phyloP scores from a whole-genome alignment of 2,329 filamentous ascomycete species.

The Trichoderma aggressivum region DNA sequence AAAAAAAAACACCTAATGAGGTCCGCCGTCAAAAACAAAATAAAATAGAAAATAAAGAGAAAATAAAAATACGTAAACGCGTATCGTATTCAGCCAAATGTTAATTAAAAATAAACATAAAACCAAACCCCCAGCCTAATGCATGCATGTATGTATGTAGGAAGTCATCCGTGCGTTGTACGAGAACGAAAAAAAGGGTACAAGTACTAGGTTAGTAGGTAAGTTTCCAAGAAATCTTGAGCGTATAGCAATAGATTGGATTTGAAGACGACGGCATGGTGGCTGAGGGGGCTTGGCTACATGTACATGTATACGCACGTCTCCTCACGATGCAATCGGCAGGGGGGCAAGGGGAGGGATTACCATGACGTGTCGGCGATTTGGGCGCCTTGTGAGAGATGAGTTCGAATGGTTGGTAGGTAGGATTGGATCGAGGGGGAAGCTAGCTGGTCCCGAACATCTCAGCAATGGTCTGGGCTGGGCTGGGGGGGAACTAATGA shows the following conservation, averaged over 20 bases:
- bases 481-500: too few species aligned
- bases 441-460: too few species aligned
- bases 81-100: not conserved
- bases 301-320: not conserved
- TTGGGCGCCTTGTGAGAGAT: not conserved
- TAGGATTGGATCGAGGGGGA: not conserved
- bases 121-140: not conserved
- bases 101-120: not conserved
- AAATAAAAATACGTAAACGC: not conserved
- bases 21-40: not conserved
- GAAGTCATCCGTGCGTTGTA: not conserved
- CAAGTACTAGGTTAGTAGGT: too few species aligned
- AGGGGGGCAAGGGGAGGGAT: not conserved
- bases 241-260: not conserved
- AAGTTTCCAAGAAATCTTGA: not conserved
- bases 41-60: not conserved
- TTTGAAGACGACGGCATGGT: not conserved
- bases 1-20: not conserved
- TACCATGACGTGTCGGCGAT: not conserved
- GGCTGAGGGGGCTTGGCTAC: constrained; percentile 1
- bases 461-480: too few species aligned
- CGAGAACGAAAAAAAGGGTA: not conserved
- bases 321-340: not conserved
- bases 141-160: too few species aligned
- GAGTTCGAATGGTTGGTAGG: not conserved